Evolutionary conservation across 257 asterid genomes (phyloP).

Genomic region (Verbena officinalis): DNA sequence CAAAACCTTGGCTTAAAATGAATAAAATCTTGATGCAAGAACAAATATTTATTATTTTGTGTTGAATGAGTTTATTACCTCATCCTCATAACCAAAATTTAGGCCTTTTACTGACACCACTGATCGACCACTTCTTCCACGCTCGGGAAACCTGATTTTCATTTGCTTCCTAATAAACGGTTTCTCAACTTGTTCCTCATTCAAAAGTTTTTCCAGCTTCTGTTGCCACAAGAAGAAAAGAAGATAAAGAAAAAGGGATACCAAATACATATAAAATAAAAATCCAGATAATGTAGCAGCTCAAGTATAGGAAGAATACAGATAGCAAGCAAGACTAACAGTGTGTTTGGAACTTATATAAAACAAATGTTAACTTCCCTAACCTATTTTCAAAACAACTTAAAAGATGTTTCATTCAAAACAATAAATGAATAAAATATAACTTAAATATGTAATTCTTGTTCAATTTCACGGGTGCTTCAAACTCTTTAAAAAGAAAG

Average conservation of each 20-base stretch:
- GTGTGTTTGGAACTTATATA: neutral
- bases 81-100: constrained; percentile 72
- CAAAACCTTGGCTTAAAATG: neutral
- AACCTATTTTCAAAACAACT: too few species aligned
- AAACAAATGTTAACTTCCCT: too few species aligned
- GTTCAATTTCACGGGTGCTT: too few species aligned
- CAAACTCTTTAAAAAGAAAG: too few species aligned
- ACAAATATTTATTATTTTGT: neutral
- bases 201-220: constrained; percentile 96
- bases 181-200: constrained; percentile 88
- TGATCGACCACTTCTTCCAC: constrained; percentile 89
- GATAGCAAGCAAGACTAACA: neutral
- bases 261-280: neutral
- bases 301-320: constrained; percentile 23
- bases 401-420: too few species aligned
- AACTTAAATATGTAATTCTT: too few species aligned
- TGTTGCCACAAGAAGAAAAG: constrained; percentile 38
- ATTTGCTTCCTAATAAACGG: constrained; percentile 98
- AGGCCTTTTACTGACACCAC: constrained; percentile 71
- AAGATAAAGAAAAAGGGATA: constrained; percentile 7
- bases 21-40: neutral
- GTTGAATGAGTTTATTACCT: constrained; percentile 51
- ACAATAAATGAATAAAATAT: too few species aligned
- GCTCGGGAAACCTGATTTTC: constrained; percentile 97
- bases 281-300: neutral